Evolutionary conservation across 495 filamentous ascomycete genomes (phyloP).

Genomic region (Pseudomonodictys pantanalensis): DNA sequence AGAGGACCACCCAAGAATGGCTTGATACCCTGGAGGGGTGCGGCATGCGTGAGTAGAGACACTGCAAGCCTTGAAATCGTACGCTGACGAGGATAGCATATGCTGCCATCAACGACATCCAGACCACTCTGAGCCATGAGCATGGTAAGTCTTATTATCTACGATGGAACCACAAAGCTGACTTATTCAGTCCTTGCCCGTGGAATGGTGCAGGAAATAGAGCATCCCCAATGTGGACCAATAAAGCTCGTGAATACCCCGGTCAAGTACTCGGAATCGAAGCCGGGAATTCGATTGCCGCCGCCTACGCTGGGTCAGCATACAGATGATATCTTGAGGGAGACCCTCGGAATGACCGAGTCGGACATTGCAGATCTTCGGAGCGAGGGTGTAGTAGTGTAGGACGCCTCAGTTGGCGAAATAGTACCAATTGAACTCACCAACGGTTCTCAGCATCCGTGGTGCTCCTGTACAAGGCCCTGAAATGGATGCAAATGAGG

Average conservation of each 20-base stretch:
- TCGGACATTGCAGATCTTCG: constrained; percentile 62
- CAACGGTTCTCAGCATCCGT: too few species aligned
- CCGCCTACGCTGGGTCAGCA: constrained; percentile 90
- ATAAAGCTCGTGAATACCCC: constrained; percentile 94
- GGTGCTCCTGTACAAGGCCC: too few species aligned
- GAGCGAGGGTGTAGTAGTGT: constrained; percentile 62
- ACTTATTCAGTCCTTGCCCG: constrained; percentile 63
- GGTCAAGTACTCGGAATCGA: constrained; percentile 85
- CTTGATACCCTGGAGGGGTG: constrained; percentile 80
- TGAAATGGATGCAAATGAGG: too few species aligned
- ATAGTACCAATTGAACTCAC: too few species aligned
- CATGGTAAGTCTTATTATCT: constrained; percentile 53
- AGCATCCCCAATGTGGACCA: constrained; percentile 77
- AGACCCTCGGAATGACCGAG: constrained; percentile 61
- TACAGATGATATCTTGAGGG: constrained; percentile 76
- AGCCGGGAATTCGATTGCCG: constrained; percentile 70
- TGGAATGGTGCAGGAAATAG: constrained; percentile 81
- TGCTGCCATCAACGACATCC: constrained; percentile 89
- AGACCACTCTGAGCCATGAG: constrained; percentile 75
- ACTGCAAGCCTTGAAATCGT: neutral
- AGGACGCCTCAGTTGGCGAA: too few species aligned
- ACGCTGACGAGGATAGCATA: constrained; percentile 52
- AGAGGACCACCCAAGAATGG: constrained; percentile 85
- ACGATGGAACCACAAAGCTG: neutral
- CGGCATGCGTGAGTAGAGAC: constrained; percentile 59